Base-by-base conservation (phyloP, 2,329 filamentous ascomycete species). In the Aureobasidium uvarum region DNA sequence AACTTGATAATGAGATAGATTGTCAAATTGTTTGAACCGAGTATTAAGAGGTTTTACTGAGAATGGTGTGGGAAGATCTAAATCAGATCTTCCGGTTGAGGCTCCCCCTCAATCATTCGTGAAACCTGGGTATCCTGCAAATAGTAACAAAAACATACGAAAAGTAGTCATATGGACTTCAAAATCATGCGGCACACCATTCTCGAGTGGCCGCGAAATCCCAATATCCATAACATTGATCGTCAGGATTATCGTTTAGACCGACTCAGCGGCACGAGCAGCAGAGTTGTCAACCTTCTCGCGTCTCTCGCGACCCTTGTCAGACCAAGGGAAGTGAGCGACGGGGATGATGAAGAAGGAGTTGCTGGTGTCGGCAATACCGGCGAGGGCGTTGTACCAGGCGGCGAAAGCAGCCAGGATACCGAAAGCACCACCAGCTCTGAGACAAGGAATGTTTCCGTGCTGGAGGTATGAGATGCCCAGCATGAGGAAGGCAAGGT, bases 331-430 rank as follows among this genome's bases (percentile, higher is more conserved):
- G 84, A 97, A 96, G 83, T 96, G 92, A 72, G 90, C 88, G 69
- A 97, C 92, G 60, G 93, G 94, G 68, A 96, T 86, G 77, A 95
- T 84, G 83, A 96, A 95, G 87, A 96, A 96, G 82, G 91, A 81
- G 77, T 84, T 84, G 67, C 76, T 79, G 66, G 77, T 77, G 71
- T 84, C 82, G n/a, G 81, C 81, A 67, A 84, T 80, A 80, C 82
- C 82, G 51, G 82, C 82, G 11, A 83, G 74, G 3, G 81, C 81
- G 66, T 83, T 83, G 73, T 84, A 84, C 82, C 82, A 84, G 18
- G 82, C 82, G 14, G 79, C 69, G 71, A 84, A 84, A 0, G 81
- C 82, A 18, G 81, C 81, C 52, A 84, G 72, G 33, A 84, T 76
- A 66, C 81, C 82, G 68, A 84, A 84, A 7, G 76, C 77, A 66